Base-by-base conservation (phyloP, 2,329 filamentous ascomycete species). In the Phoma sp. region DNA sequence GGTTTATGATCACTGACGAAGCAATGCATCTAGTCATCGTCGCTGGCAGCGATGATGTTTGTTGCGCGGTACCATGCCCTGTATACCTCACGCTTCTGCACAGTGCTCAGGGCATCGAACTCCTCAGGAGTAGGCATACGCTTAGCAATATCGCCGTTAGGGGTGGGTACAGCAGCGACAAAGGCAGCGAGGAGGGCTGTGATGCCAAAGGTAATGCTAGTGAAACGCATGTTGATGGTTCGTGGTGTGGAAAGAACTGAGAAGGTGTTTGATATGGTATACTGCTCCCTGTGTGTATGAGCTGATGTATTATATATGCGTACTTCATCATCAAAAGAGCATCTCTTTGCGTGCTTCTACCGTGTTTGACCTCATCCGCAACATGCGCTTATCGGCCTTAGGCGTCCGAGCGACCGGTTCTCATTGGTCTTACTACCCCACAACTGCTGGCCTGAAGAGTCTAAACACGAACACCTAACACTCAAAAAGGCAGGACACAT, bases 121-220 rank as follows among this genome's bases (percentile, higher is more conserved):
- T 51, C 15, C 17, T 51, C 48, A 24, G 48, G 48, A 37, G 48
- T 51, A n/a, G 48, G 40, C 39, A 51, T 51, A 25, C 48, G 48
- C 33, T 38, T 51, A 32, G 31, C 40, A 24, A 51, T 19, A 15
- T 51, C 39, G n/a, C 40, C 35, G 10, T 31, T 51, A 10, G 21
- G 8, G 15, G 25, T 19, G 7, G 49, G 33, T 3, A 35, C 49
- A 13, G 35, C 41, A 4, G 25, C 40, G 10, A 45, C 49, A 15
- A 21, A 45, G 19, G 40, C 27, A 39, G 22, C 41, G 15, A 33
- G 22, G 25, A 52, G 25, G 21, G 44, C 44, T 31, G 44, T 47
- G 24, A 47, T 12, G 24, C 44, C 17, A 33, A 47, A 47, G 9
- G 35, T 47, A n/a, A 47, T 47, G 12, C 33, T 47, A 9, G 44